phyloP scores from a whole-genome alignment of 176 grass and related monocot species.

The Elymus sibiricus region DNA sequence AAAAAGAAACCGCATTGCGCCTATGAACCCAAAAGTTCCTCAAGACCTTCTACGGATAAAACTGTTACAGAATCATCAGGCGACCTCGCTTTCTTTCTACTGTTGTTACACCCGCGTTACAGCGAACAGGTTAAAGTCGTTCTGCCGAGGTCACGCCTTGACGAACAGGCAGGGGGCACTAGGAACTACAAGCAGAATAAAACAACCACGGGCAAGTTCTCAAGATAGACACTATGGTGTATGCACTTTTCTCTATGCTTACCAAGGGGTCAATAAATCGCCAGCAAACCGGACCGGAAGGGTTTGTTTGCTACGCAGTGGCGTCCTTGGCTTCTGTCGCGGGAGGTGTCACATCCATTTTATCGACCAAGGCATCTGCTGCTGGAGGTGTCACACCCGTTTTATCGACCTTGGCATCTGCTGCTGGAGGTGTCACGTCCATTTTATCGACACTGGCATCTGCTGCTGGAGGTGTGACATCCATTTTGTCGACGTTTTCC shows the following conservation, averaged over 20 bases:
- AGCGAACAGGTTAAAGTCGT: constrained; percentile 19
- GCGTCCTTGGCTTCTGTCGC: background rate
- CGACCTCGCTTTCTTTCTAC: constrained; percentile 35
- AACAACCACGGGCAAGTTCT: constrained; percentile 8
- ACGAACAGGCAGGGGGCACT: background rate
- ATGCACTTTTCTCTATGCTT: constrained; percentile 38
- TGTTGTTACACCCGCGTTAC: constrained; percentile 50
- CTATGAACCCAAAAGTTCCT: constrained; percentile 12
- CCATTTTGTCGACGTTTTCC: constrained; percentile 39
- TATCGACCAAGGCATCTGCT: background rate
- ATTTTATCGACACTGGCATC: background rate
- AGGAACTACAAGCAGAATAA: constrained; percentile 31
- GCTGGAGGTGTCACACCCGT: background rate
- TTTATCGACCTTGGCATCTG: background rate
- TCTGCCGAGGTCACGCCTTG: constrained; percentile 10
- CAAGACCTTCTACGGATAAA: constrained; percentile 23
- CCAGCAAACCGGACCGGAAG: constrained; percentile 7
- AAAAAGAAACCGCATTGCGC: background rate
- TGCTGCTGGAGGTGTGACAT: background rate
- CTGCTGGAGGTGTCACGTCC: background rate
- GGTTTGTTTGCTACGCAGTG: constrained; percentile 1
- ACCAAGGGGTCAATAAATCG: constrained; percentile 42
- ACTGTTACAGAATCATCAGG: constrained; percentile 32
- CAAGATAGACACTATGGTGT: background rate
- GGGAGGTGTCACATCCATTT: background rate